phyloP scores from a whole-genome alignment of 129 eudicot species.

The Glebionis coronaria region DNA sequence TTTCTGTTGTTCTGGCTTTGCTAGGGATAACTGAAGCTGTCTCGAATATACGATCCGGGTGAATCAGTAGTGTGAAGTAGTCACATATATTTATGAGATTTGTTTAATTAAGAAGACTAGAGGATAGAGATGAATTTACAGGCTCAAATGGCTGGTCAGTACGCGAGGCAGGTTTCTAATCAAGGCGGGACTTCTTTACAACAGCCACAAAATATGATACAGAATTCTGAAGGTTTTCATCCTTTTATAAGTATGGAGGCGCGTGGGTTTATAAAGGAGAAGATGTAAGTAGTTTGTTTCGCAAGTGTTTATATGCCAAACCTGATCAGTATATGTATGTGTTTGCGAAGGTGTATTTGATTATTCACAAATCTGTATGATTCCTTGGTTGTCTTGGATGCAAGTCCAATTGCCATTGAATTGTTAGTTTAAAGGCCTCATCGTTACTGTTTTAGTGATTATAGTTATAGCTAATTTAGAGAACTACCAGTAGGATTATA shows the following conservation, averaged over 20 bases:
- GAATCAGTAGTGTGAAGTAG: constrained; percentile 18
- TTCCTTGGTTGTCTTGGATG: constrained; percentile 6
- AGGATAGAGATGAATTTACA: constrained; percentile 63
- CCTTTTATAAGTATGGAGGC: constrained; percentile 35
- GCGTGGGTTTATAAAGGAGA: constrained; percentile 35
- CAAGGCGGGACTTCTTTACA: constrained; percentile 39
- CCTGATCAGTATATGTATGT: constrained; percentile 10
- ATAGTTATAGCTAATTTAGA: not conserved
- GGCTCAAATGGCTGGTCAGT: constrained; percentile 52
- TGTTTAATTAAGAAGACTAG: constrained; percentile 25
- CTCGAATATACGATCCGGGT: constrained; percentile 6
- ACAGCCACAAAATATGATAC: constrained; percentile 52
- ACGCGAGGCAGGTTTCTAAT: constrained; percentile 50
- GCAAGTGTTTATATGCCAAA: not conserved
- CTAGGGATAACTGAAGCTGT: constrained; percentile 21
- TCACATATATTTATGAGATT: constrained; percentile 27
- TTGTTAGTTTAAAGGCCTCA: not conserved
- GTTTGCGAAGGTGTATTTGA: not conserved
- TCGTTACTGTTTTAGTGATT: constrained; percentile 1
- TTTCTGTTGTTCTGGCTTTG: constrained; percentile 13
- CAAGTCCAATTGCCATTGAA: not conserved
- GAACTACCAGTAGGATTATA: constrained; percentile 10
- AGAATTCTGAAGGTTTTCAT: constrained; percentile 35
- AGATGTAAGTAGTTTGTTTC: constrained; percentile 40
- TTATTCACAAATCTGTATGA: not conserved